Evolutionary conservation across 2,329 filamentous ascomycete species (phyloP).

Genomic region (Fusarium continuum): DNA sequence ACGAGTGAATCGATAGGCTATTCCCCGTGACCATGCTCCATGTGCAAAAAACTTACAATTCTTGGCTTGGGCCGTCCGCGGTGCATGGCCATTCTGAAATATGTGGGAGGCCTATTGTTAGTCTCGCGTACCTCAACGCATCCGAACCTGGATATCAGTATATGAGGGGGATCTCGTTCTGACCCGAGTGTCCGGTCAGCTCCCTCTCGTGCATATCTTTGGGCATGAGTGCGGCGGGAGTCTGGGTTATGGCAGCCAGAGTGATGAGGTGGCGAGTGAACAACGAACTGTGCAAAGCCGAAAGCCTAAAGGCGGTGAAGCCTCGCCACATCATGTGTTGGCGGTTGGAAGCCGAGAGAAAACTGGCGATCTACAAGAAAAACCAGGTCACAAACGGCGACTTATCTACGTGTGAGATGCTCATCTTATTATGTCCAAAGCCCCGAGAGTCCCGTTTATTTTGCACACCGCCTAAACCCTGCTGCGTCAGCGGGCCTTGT

Average conservation of each 20-base stretch:
- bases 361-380: neutral
- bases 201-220: too few species aligned
- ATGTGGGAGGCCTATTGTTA: too few species aligned
- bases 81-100: too few species aligned
- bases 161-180: too few species aligned
- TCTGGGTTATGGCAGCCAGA: slow-evolving; percentile 3
- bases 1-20: too few species aligned
- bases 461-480: slow-evolving; percentile 21
- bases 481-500: neutral
- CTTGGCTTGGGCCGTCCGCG: too few species aligned
- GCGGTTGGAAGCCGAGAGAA: slow-evolving; percentile 24
- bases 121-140: too few species aligned
- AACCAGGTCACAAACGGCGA: accelerated
- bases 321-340: slow-evolving; percentile 25
- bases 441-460: slow-evolving; percentile 15
- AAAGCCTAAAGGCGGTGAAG: slow-evolving; percentile 27
- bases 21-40: too few species aligned
- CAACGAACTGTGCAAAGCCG: neutral
- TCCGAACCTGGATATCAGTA: too few species aligned
- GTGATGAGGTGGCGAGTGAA: slow-evolving; percentile 20
- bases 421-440: neutral
- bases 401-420: accelerated
- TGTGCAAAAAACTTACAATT: too few species aligned
- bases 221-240: neutral
- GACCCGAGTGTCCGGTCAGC: too few species aligned